Base-by-base conservation (phyloP, 306 rosid genomes). In the Notholithocarpus densiflorus region DNA sequence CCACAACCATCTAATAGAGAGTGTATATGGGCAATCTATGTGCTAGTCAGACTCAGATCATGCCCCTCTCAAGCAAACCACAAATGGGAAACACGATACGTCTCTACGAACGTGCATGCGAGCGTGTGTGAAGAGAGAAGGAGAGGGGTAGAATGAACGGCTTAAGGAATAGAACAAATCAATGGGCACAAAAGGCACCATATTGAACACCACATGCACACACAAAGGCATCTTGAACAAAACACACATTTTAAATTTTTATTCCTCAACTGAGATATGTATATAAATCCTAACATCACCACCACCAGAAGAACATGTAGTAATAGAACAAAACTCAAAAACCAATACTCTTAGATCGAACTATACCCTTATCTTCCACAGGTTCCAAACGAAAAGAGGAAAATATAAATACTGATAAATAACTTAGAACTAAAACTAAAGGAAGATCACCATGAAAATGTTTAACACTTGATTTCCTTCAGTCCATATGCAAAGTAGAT, bases 381-480 rank as follows among this genome's bases (percentile, higher is more conserved):
- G 48, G 14, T 3, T 29, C 23, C 23, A 18, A 66, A 27, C n/a
- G 43, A 12, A 64, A 64, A 26, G 3, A n/a, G 23, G 43, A 20
- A 29, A 64, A 24, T 11, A 64, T 40, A 29, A 15, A 34, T 37
- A 68, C 72, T 34, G 45, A 40, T 40, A 66, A 66, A 2, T 40
- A 66, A 66, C 26, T 66, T 34, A 19, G 12, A 64, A 31, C 70
- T 3, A 64, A 15, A 15, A 29, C 70, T 15, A 14, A 6, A 64
- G n/a, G 24, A 66, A 66, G 24, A 66, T 18, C 51, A 32, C 21
- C 71, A 60, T 9, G 21, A 4, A 15, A 68, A 18, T 64, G 14
- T 19, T 79, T 65, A 96, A 79, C 99, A 96, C 92, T 96, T 96
- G 88, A 96, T 75, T 83, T 96, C 99, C 94, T 88, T 96, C 90